Evolutionary conservation across 2,329 filamentous ascomycete species (phyloP).

Genomic region (Alternaria conjuncta): DNA sequence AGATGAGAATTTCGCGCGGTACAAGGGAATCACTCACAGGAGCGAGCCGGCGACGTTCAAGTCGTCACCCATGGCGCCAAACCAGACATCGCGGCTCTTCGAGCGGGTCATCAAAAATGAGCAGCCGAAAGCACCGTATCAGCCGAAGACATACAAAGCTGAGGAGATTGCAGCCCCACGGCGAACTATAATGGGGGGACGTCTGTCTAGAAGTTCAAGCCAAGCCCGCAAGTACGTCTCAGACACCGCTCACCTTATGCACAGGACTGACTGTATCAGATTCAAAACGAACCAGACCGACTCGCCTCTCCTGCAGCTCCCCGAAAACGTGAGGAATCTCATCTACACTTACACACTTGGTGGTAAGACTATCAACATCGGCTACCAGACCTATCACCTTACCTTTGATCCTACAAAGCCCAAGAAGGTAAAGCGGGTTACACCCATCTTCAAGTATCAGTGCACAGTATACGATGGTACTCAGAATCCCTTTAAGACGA

Average conservation of each 20-base stretch:
- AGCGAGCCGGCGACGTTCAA: not conserved
- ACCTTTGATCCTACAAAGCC: not conserved
- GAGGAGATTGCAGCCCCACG: conserved; percentile 10
- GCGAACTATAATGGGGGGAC: conserved; percentile 13
- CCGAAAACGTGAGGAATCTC: conserved; percentile 23
- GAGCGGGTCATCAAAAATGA: conserved; percentile 15
- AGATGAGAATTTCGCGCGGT: not conserved
- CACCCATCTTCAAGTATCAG: conserved; percentile 31
- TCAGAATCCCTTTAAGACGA: conserved; percentile 18
- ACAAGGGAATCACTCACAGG: not conserved
- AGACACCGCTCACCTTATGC: not conserved
- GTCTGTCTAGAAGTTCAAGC: conserved; percentile 15
- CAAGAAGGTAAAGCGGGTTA: not conserved
- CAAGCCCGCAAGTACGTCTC: conserved; percentile 23
- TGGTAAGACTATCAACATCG: conserved; percentile 35
- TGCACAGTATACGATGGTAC: conserved; percentile 21
- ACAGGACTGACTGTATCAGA: conserved; percentile 10
- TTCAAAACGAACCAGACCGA: conserved; percentile 33
- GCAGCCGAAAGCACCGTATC: conserved; percentile 14
- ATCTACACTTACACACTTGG: conserved; percentile 33
- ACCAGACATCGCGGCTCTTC: conserved; percentile 10
- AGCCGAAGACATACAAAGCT: conserved; percentile 19
- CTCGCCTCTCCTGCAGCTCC: conserved; percentile 34
- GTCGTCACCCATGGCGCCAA: conserved; percentile 3
- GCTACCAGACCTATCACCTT: conserved; percentile 27